These are phyloP conservation scores for Phyllosticta capitalensis DNA, from an alignment of 2,329 filamentous ascomycete genomes.

Conservation along the genomic window DNA sequence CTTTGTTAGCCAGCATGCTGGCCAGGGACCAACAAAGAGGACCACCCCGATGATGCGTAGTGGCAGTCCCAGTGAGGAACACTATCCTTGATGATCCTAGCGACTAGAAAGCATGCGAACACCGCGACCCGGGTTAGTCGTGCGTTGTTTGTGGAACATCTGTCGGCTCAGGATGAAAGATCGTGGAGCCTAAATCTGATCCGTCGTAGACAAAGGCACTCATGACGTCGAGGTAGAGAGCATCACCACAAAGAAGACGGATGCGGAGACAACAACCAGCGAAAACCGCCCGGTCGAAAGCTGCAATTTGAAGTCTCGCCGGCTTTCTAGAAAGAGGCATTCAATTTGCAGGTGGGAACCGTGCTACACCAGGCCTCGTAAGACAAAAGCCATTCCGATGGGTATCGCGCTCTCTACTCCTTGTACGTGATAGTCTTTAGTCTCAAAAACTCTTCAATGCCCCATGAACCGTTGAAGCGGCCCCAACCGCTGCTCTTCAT, in stretches of 20 bases:
- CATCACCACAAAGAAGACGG: background rate
- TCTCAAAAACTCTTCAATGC: conserved; percentile 39
- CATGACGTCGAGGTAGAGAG: background rate
- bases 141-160: too few species aligned
- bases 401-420: conserved; percentile 15
- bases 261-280: background rate
- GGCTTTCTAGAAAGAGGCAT: background rate
- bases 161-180: too few species aligned
- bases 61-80: too few species aligned
- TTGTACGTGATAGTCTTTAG: conserved; percentile 34
- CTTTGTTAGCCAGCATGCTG: background rate
- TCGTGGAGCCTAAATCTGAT: background rate
- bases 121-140: background rate
- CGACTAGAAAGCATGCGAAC: background rate
- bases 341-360: too few species aligned
- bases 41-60: background rate
- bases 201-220: background rate
- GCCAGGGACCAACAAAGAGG: background rate
- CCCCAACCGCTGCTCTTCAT: conserved; percentile 42
- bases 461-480: conserved; percentile 36
- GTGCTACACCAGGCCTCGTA: too few species aligned
- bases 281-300: background rate
- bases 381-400: background rate
- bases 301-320: background rate
- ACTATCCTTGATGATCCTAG: too few species aligned